phyloP scores from a whole-genome alignment of 1,284 basidiomycete genomes.

The Volvariella volvacea region DNA sequence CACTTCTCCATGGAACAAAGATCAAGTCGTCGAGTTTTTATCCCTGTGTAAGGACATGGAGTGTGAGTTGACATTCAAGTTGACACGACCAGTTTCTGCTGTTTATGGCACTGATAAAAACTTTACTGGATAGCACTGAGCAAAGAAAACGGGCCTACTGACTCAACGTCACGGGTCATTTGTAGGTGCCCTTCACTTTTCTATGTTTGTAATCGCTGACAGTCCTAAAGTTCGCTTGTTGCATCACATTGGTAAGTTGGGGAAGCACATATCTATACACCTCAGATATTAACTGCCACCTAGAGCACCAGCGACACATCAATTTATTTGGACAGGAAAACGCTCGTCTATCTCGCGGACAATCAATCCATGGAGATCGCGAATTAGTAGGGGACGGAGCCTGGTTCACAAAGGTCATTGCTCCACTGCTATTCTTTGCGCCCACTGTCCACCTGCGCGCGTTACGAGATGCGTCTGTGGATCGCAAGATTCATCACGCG shows the following conservation, averaged over 20 bases:
- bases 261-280: not conserved
- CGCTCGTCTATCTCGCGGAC: constrained; percentile 25
- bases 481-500: constrained; percentile 26
- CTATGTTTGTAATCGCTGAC: too few species aligned
- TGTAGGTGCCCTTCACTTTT: too few species aligned
- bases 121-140: not conserved
- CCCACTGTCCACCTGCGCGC: constrained; percentile 24
- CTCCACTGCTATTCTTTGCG: constrained; percentile 25
- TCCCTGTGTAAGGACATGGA: not conserved
- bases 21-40: not conserved
- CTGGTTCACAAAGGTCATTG: constrained; percentile 20
- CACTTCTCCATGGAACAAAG: not conserved
- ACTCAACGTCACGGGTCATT: too few species aligned
- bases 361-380: constrained; percentile 23
- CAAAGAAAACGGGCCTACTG: too few species aligned
- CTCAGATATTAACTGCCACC: not conserved
- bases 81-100: not conserved
- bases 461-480: constrained; percentile 25
- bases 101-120: not conserved
- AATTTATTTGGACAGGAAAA: constrained; percentile 28
- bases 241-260: constrained; percentile 15
- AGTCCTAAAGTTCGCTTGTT: constrained; percentile 15
- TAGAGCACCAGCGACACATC: constrained; percentile 22
- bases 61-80: not conserved
- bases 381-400: constrained; percentile 12